Percentiles rank a stretch among this genome's conserved stretches.
Conservation (phyloP, 768 basidiomycete genomes). For the Psilocybe cubensis region DNA sequence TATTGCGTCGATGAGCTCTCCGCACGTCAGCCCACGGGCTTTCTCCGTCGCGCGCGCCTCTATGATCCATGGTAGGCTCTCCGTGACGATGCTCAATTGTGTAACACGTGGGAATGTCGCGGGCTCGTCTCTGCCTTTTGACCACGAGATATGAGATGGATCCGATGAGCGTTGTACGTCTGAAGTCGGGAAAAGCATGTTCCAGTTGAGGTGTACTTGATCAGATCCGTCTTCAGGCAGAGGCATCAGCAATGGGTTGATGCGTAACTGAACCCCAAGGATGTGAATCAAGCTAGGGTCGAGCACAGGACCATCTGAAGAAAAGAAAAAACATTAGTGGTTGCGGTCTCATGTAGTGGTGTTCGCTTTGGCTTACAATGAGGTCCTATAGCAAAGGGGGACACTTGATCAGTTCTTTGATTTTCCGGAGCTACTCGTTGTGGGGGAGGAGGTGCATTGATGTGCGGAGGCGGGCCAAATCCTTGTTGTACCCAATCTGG, state of each 20-base stretch:
- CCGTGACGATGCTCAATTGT: conserved; percentile 56
- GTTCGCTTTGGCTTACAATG: conserved; percentile 30
- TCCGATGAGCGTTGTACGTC: conserved; percentile 70
- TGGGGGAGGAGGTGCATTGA: conserved; percentile 9
- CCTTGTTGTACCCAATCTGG: conserved; percentile 9
- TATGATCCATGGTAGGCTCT: conserved; percentile 76
- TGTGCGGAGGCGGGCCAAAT: background rate
- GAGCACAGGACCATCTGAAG: conserved; percentile 70
- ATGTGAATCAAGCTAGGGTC: conserved; percentile 58
- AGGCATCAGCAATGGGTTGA: conserved; percentile 69
- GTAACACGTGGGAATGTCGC: conserved; percentile 67
- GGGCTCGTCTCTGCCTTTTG: conserved; percentile 64
- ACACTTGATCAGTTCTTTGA: conserved; percentile 28
- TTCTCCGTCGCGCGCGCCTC: conserved; percentile 59
- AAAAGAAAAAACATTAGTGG: conserved; percentile 4
- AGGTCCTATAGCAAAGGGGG: conserved; percentile 33
- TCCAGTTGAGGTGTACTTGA: conserved; percentile 61
- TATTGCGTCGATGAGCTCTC: conserved; percentile 64
- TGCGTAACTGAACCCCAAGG: conserved; percentile 45
- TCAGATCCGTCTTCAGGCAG: conserved; percentile 22
- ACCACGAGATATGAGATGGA: conserved; percentile 63
- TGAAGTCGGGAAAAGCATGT: conserved; percentile 70
- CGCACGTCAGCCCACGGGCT: conserved; percentile 67
- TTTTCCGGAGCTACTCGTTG: conserved; percentile 21
- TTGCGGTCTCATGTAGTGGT: background rate